A percentile compares a stretch with the other conserved stretches of the same genome.
Evolutionary conservation across 768 basidiomycete species (phyloP).

Genomic region (Russula brevipes): DNA sequence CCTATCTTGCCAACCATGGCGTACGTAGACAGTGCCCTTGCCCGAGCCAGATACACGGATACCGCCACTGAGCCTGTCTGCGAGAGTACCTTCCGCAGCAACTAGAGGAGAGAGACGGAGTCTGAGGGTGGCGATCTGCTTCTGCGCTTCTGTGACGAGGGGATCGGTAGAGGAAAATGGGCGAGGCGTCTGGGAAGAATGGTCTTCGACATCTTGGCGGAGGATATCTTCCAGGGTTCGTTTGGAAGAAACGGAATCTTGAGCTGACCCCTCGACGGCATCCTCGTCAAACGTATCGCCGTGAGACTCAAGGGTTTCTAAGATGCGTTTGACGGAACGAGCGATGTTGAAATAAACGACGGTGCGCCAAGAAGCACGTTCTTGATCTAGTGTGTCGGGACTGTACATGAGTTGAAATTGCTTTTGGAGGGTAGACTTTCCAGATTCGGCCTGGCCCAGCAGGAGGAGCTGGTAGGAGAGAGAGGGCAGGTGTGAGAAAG

Average conservation of each 20-base stretch:
- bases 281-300: slow-evolving; percentile 22
- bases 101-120: slow-evolving; percentile 56
- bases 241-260: slow-evolving; percentile 9
- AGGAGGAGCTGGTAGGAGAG: slow-evolving; percentile 50
- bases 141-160: slow-evolving; percentile 17
- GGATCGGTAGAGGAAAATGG: slow-evolving; percentile 1
- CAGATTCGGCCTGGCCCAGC: slow-evolving; percentile 74
- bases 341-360: slow-evolving; percentile 77
- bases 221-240: slow-evolving; percentile 6
- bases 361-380: slow-evolving; percentile 70
- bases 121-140: slow-evolving; percentile 38
- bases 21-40: slow-evolving; percentile 68
- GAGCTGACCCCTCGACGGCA: not conserved
- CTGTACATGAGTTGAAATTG: slow-evolving; percentile 81
- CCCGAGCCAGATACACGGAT: slow-evolving; percentile 70
- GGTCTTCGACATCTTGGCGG: slow-evolving; percentile 2
- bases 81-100: slow-evolving; percentile 57
- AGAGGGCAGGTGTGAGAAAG: slow-evolving; percentile 20
- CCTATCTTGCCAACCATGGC: slow-evolving; percentile 76
- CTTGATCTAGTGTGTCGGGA: slow-evolving; percentile 61
- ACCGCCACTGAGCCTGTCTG: slow-evolving; percentile 69
- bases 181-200: not conserved
- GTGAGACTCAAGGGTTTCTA: slow-evolving; percentile 33
- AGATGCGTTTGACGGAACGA: slow-evolving; percentile 36
- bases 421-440: slow-evolving; percentile 72